Percentiles rank a stretch among this genome's conserved stretches.
Conservation (phyloP, 805 yeast species). For the Cyberlindnera xylosilytica region DNA sequence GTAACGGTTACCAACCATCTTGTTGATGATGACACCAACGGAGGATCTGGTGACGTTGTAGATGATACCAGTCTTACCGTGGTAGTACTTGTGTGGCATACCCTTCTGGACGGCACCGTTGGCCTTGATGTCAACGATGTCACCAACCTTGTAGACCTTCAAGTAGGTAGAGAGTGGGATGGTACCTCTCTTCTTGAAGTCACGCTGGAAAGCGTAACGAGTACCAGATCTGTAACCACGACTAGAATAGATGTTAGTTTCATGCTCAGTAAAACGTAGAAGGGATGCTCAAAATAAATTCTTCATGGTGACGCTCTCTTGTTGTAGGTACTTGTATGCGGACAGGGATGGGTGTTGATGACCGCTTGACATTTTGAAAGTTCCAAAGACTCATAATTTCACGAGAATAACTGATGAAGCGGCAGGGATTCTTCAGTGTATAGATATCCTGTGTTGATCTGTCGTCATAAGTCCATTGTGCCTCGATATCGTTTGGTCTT, state of each 20-base stretch:
- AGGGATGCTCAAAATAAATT: background rate
- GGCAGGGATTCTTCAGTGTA: too few species aligned
- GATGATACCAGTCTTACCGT: constrained; percentile 99
- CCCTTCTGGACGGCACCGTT: constrained; percentile 99
- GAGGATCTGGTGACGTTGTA: constrained; percentile 98
- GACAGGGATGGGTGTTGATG: too few species aligned
- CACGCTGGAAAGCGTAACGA: constrained; percentile 99
- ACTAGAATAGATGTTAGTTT: constrained; percentile 35
- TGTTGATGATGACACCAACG: constrained; percentile 97
- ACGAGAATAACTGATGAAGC: too few species aligned
- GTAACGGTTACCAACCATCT: constrained; percentile 99
- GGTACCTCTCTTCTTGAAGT: constrained; percentile 94
- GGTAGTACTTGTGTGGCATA: constrained; percentile 99
- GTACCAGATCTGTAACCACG: constrained; percentile 99
- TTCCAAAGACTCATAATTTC: too few species aligned
- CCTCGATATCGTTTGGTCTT: too few species aligned
- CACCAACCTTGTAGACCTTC: constrained; percentile 98
- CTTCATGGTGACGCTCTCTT: too few species aligned
- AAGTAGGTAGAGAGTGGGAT: constrained; percentile 94
- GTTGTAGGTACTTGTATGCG: too few species aligned
- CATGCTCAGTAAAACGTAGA: background rate
- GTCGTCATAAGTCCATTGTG: too few species aligned
- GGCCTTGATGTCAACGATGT: constrained; percentile 98
- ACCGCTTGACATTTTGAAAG: too few species aligned
- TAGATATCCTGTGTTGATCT: too few species aligned